phyloP scores from a whole-genome alignment of 768 basidiomycete genomes.

The Lactifluus piperatus region DNA sequence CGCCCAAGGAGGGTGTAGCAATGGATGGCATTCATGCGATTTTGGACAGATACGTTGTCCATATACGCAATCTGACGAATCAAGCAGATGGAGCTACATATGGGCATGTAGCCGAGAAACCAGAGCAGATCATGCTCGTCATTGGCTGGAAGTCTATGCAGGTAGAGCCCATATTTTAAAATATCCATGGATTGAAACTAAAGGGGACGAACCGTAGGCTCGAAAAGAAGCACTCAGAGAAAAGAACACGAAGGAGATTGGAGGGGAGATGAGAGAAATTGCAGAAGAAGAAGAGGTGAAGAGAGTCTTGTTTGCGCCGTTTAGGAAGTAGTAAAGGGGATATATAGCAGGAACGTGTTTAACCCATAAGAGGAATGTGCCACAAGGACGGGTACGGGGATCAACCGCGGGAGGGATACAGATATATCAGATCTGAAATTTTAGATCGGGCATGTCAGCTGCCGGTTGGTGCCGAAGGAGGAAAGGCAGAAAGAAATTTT shows the following conservation, averaged over 20 bases:
- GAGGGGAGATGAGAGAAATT: not conserved
- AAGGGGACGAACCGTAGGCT: not conserved
- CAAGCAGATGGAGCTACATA: not conserved
- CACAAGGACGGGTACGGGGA: not conserved
- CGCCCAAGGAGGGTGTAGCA: not conserved
- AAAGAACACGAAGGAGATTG: not conserved
- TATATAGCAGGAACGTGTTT: too few species aligned
- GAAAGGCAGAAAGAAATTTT: not conserved
- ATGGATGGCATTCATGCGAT: not conserved
- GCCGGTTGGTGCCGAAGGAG: too few species aligned
- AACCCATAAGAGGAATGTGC: too few species aligned
- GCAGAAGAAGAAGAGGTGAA: not conserved
- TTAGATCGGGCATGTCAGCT: too few species aligned
- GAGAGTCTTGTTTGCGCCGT: not conserved
- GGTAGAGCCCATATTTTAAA: not conserved
- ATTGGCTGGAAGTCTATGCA: not conserved
- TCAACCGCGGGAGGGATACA: too few species aligned
- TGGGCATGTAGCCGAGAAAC: conserved; percentile 3
- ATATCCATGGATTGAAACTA: not conserved
- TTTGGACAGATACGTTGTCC: conserved; percentile 1
- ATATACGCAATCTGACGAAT: not conserved
- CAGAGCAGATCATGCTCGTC: not conserved
- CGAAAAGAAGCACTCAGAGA: not conserved
- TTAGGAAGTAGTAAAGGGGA: not conserved
- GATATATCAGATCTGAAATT: not conserved